phyloP scores from a whole-genome alignment of 1,284 basidiomycete species.

The Tylopilus sp. region DNA sequence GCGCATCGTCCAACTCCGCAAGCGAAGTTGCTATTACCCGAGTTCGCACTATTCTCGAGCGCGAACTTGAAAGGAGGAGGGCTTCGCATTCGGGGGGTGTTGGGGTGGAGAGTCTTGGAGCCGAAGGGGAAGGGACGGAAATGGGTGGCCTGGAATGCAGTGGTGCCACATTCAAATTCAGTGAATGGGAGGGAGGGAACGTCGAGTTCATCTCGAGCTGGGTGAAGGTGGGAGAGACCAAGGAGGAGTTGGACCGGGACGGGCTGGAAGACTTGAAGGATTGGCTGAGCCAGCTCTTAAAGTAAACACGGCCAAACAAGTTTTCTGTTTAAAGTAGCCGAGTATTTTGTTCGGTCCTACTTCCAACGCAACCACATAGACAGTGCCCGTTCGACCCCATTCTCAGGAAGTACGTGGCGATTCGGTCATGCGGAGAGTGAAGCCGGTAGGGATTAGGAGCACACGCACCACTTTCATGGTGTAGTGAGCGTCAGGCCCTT shows the following conservation, averaged over 20 bases:
- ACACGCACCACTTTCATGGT: conserved; percentile 49
- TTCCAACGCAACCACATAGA: conserved; percentile 63
- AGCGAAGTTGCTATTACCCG: conserved; percentile 59
- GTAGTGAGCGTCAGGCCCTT: conserved; percentile 71
- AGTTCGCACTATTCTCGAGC: conserved; percentile 70
- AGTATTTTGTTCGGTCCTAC: background rate
- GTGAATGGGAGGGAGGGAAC: conserved; percentile 77
- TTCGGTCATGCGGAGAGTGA: conserved; percentile 68
- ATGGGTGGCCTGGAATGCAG: conserved; percentile 63
- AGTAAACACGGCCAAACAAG: conserved; percentile 33
- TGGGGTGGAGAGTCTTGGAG: conserved; percentile 67
- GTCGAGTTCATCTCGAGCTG: conserved; percentile 61
- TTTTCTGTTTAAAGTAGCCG: conserved; percentile 9
- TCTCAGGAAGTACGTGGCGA: conserved; percentile 58
- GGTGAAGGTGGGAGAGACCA: conserved; percentile 38
- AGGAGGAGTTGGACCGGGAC: conserved; percentile 29
- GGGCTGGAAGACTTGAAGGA: conserved; percentile 46
- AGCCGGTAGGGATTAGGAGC: conserved; percentile 58
- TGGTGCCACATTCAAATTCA: conserved; percentile 60
- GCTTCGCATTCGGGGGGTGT: conserved; percentile 59
- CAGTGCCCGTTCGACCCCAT: conserved; percentile 61
- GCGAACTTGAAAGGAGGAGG: conserved; percentile 74
- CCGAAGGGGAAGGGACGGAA: conserved; percentile 53
- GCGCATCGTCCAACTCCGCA: conserved; percentile 41
- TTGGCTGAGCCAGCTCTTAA: conserved; percentile 50